A percentile compares a stretch with the other conserved stretches of the same genome.
Conservation (phyloP, 139 green algal genomes). For the Haematococcus sp. region DNA sequence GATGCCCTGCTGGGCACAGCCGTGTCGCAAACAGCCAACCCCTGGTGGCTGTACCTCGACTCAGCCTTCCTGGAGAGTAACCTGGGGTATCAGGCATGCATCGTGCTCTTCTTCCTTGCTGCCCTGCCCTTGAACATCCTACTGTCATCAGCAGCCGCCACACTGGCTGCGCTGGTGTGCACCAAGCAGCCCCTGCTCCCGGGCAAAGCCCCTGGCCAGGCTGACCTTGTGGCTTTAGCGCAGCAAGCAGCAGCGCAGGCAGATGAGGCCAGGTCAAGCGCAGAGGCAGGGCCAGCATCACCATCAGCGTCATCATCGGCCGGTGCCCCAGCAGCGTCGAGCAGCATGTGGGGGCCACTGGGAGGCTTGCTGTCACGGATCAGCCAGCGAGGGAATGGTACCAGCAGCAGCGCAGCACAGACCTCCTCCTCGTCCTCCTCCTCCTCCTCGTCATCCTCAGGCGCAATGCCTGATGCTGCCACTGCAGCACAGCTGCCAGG, state of each 20-base stretch:
- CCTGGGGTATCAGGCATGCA: conserved; percentile 45
- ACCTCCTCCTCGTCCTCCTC: no score
- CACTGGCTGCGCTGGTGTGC: conserved; percentile 11
- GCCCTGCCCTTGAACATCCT: conserved; percentile 51
- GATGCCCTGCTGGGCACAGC: conserved; percentile 28
- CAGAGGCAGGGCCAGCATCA: background rate
- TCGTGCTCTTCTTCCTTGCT: conserved; percentile 49
- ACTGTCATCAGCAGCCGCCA: conserved; percentile 36
- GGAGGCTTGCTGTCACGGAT: no score
- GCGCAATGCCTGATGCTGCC: no score
- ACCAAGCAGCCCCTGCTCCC: background rate
- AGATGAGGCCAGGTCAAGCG: background rate
- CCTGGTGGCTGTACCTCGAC: conserved; percentile 55
- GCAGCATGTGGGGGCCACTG: background rate
- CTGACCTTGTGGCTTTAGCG: background rate
- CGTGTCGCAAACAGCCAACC: conserved; percentile 36
- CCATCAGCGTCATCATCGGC: background rate
- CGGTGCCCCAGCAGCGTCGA: no score
- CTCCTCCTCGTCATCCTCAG: no score
- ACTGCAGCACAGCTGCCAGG: background rate
- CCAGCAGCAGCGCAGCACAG: background rate
- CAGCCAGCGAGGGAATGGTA: no score
- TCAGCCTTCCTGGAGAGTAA: conserved; percentile 40
- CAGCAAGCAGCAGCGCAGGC: background rate
- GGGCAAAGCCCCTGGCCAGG: background rate